Evolutionary conservation across 2,329 filamentous ascomycete species (phyloP), one percentile per base, ranked within the genome.

Genomic region (Fonsecaea erecta): DNA sequence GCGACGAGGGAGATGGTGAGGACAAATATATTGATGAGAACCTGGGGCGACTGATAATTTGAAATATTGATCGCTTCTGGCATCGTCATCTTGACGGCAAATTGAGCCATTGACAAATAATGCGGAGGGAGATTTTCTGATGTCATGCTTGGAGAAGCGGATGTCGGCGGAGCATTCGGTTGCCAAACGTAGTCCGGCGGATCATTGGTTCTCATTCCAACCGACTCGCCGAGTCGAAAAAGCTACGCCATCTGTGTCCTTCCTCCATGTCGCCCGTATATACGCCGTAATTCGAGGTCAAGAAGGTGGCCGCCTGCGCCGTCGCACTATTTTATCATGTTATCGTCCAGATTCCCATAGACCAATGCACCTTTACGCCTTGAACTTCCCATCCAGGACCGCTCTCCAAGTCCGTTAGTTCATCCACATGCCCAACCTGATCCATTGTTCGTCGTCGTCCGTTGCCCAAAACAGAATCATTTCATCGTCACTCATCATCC

Each of bases 1-100:
- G 62, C 55, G 32, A 37, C 11, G 26, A 63, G 5, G 14, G 62
- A 61, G 24, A 69, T 21, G 35, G 43, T n/a, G 5, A 56, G n/a
- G 52, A n/a, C 46, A 43, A 55, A 61, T 32, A 46, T 54, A 37
- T 40, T 56, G 53, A 40, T 24, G 34, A 56, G 34, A 37, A 18
- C 7, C 1, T 11, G 26, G 14, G 21, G 21, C 9, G 18, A 2
- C 2, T 4, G 18, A 48, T 48, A 24, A 48, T 24, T 48, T 48
- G 18, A 48, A 48, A 24, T 24, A 48, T 48, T 48, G 8, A 21
- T 48, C 21, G 7, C 21, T 24, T 48, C 8, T 5, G 3, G 43
- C 43, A 48, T 53, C 52, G 32, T 53, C 52, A 53, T 53, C 52
- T 48, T 48, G 43, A 48, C 43, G 43, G 43, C 43, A 48, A 48